These are phyloP conservation scores for Castanea mollissima DNA, from an alignment of 306 rosid genomes.

Conservation along the genomic window DNA sequence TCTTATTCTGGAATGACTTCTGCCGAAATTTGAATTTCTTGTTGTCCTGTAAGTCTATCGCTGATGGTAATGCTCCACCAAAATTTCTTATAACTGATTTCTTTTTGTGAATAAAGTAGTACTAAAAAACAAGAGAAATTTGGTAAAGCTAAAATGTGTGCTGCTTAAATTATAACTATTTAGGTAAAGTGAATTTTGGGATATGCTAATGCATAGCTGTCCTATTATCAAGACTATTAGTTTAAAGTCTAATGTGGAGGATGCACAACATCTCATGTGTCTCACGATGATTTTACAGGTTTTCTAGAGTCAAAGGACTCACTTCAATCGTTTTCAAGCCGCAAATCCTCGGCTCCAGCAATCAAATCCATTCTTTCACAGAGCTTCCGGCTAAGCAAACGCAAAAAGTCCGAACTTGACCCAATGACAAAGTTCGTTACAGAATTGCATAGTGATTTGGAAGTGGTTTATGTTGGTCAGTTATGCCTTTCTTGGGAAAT, in stretches of 20 bases:
- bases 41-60: constrained; percentile 26
- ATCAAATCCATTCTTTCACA: constrained; percentile 44
- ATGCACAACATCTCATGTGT: neutral
- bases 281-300: constrained; percentile 39
- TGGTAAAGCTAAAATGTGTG: constrained; percentile 12
- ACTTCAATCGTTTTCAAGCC: constrained; percentile 52
- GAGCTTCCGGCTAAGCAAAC: constrained; percentile 39
- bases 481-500: constrained; percentile 94
- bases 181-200: constrained; percentile 15
- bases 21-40: constrained; percentile 13
- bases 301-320: constrained; percentile 72
- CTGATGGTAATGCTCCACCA: constrained; percentile 42
- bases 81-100: constrained; percentile 3
- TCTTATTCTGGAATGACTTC: constrained; percentile 7
- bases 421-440: constrained; percentile 47
- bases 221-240: neutral
- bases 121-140: constrained; percentile 22
- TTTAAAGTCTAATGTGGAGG: neutral
- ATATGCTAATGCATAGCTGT: constrained; percentile 14
- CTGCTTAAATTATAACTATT: constrained; percentile 21
- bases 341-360: constrained; percentile 35
- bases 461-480: constrained; percentile 88
- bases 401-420: constrained; percentile 46
- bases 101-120: constrained; percentile 13
- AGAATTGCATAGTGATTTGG: constrained; percentile 65